Percentiles rank a stretch among this genome's conserved stretches.
phyloP scores from a whole-genome alignment of 176 grass and related monocot genomes.

The Oryza nivara region DNA sequence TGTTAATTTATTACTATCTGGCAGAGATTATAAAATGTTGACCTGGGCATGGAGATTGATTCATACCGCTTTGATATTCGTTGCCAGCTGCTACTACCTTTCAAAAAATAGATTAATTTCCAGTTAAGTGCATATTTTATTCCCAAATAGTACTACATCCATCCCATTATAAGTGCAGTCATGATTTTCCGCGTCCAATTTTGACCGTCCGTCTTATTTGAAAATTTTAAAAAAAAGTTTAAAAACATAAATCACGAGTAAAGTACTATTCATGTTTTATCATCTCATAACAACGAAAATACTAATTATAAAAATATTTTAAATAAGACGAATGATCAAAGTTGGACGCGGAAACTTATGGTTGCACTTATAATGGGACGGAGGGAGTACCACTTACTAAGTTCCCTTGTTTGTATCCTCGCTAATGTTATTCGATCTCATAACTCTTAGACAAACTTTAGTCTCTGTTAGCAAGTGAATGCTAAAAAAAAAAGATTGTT shows the following conservation, averaged over 20 bases:
- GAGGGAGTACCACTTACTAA: neutral
- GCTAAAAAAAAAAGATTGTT: neutral
- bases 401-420: neutral
- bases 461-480: neutral
- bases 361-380: too few relatives aligned
- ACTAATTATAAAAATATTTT: too few relatives aligned
- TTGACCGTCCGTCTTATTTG: too few relatives aligned
- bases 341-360: too few relatives aligned
- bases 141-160: neutral
- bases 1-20: neutral
- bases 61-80: neutral
- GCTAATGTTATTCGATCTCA: neutral
- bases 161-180: too few relatives aligned
- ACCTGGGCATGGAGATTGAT: constrained; percentile 12
- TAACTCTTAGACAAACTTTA: neutral
- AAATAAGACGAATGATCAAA: too few relatives aligned
- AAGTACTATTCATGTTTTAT: too few relatives aligned
- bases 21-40: constrained; percentile 14
- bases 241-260: too few relatives aligned
- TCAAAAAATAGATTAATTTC: neutral
- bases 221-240: too few relatives aligned
- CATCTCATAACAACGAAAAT: too few relatives aligned
- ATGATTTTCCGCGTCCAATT: too few relatives aligned
- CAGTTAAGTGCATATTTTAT: neutral
- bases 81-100: neutral